Evolutionary conservation across 2,329 filamentous ascomycete genomes (phyloP), one percentile per base, ranked within the genome.

Genomic region (Exophiala aquamarina): DNA sequence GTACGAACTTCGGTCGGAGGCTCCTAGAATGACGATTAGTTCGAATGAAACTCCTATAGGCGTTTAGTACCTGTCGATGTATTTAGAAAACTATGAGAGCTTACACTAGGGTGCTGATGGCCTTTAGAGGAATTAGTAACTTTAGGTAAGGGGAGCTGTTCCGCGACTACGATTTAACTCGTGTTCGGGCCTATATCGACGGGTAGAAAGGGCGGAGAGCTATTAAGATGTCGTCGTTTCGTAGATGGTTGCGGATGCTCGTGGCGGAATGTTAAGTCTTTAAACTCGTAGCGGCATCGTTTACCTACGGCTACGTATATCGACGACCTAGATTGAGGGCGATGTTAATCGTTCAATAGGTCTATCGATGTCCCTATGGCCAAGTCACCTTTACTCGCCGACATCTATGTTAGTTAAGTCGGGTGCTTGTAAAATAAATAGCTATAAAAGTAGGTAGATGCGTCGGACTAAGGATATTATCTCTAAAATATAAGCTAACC

Each of bases 11-110:
- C 33, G 33, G 33, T 36, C n/a, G 33, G 33, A 36, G 33, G 33
- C 33, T 36, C 19, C 33, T 36, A 14, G 33, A 20, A 36, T 15
- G 19, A 36, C n/a, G 33, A 36, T 15, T 10, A 9, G 33, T 36
- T 36, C 14, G 33, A 36, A 36, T 36, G 3, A 13, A 11, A 14
- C 33, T 15, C 33, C 33, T 36, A 14, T 36, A 36, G 33, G 19
- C 14, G 33, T 36, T 36, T 14, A 36, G 33, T 14, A 36, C 14
- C n/a, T 36, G 33, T 15, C 33, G 33, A 36, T 36, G n/a, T 15
- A 35, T 36, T 11, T 14, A 36, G 33, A 36, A 11, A 36, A 36
- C 33, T 13, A 36, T 36, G 33, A 36, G 33, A 36, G n/a, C 33
- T 36, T 15, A 36, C 33, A 3, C 33, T 7, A 15, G 33, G 3